Percentiles rank a stretch among this genome's conserved stretches.
Evolutionary conservation across 139 green algal genomes (phyloP).

Genomic region (Micromonas commoda): DNA sequence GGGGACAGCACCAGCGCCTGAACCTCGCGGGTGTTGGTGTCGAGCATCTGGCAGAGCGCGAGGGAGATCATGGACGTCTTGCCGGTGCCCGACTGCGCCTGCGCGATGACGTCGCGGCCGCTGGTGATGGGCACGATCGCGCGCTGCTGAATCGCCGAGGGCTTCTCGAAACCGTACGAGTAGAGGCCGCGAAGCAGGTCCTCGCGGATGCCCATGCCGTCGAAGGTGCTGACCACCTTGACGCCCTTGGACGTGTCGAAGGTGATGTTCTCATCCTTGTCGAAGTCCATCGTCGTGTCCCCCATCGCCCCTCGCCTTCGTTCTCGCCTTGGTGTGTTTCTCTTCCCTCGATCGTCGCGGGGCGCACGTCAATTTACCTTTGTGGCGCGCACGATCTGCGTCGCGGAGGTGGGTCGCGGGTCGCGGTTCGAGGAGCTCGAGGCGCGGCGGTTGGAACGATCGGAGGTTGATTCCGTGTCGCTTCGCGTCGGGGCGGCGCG

Average conservation of each 20-base stretch:
- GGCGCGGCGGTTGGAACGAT: no score
- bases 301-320: neutral
- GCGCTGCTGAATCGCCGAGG: conserved; percentile 96
- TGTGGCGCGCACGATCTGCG: no score
- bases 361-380: no score
- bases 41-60: conserved; percentile 77
- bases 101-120: conserved; percentile 92
- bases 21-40: conserved; percentile 62
- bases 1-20: conserved; percentile 90
- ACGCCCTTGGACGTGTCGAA: conserved; percentile 81
- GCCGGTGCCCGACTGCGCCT: conserved; percentile 95
- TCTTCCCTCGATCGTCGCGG: neutral
- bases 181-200: conserved; percentile 92
- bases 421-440: no score
- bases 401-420: no score
- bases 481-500: no score
- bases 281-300: neutral
- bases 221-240: conserved; percentile 73
- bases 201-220: conserved; percentile 86
- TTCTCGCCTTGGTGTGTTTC: neutral
- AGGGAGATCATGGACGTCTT: conserved; percentile 96
- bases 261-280: conserved; percentile 16
- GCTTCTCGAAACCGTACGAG: conserved; percentile 93
- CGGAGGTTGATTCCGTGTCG: no score
- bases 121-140: conserved; percentile 85